phyloP scores from a whole-genome alignment of 1,284 basidiomycete species.

The Ustilago crameri region DNA sequence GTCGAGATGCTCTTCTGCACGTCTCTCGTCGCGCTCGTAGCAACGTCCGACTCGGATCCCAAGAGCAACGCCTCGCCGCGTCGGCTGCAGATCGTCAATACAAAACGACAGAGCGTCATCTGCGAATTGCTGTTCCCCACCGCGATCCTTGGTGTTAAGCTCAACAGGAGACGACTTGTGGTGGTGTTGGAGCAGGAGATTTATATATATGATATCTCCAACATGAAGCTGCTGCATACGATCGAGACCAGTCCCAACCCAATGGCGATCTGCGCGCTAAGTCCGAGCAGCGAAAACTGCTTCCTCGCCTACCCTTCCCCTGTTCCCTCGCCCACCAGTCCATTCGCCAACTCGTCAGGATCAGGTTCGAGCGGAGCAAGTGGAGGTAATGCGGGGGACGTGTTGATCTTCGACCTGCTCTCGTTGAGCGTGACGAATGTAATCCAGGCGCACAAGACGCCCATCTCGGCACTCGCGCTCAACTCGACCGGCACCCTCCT shows the following conservation, averaged over 20 bases:
- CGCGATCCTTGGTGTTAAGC: conserved; percentile 92
- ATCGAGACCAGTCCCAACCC: conserved; percentile 97
- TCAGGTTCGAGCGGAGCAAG: neutral
- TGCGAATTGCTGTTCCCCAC: conserved; percentile 98
- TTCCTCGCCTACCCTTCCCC: conserved; percentile 96
- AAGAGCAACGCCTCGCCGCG: conserved; percentile 78
- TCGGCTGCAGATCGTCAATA: conserved; percentile 91
- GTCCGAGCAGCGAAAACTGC: conserved; percentile 92
- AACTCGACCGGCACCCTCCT: conserved; percentile 89
- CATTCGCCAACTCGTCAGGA: conserved; percentile 63
- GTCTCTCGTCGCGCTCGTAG: conserved; percentile 93
- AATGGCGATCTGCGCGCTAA: conserved; percentile 92
- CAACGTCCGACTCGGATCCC: conserved; percentile 78
- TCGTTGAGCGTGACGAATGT: conserved; percentile 91
- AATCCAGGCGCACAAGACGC: conserved; percentile 95
- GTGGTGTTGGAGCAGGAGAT: conserved; percentile 96
- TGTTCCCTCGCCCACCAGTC: conserved; percentile 81
- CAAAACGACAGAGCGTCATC: conserved; percentile 98
- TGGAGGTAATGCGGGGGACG: conserved; percentile 50
- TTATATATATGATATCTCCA: conserved; percentile 98
- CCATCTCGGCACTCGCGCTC: conserved; percentile 86
- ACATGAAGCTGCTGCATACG: conserved; percentile 96
- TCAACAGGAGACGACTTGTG: conserved; percentile 94
- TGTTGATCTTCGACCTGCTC: conserved; percentile 81
- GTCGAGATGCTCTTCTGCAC: conserved; percentile 99